Evolutionary conservation across 495 filamentous ascomycete genomes (phyloP).

Genomic region (Bathelium albidoporum): DNA sequence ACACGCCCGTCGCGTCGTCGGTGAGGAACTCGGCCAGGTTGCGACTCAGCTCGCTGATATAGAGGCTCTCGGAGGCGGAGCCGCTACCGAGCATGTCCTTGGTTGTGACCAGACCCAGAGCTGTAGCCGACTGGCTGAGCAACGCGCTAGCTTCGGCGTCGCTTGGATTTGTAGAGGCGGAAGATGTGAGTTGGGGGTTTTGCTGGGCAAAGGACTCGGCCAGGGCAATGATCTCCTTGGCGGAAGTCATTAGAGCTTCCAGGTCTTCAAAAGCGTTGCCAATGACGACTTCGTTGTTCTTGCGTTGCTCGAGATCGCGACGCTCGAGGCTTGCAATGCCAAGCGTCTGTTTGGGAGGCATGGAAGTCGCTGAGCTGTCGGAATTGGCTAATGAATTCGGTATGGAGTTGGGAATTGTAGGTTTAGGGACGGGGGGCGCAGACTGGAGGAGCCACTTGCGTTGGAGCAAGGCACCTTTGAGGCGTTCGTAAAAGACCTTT

Average conservation of each 20-base stretch:
- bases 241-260: constrained; percentile 91
- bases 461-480: constrained; percentile 80
- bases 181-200: constrained; percentile 23
- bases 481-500: constrained; percentile 77
- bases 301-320: constrained; percentile 67
- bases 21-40: constrained; percentile 91
- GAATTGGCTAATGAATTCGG: constrained; percentile 5
- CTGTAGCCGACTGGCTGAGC: constrained; percentile 72
- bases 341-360: constrained; percentile 48
- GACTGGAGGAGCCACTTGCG: constrained; percentile 92
- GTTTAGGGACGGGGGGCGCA: constrained; percentile 77
- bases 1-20: constrained; percentile 72
- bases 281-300: constrained; percentile 86
- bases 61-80: constrained; percentile 48
- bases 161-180: constrained; percentile 32
- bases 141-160: constrained; percentile 56
- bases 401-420: constrained; percentile 31
- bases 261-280: constrained; percentile 94
- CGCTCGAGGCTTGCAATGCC: constrained; percentile 90
- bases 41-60: constrained; percentile 69
- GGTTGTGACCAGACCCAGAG: constrained; percentile 79
- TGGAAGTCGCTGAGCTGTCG: background rate
- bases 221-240: constrained; percentile 88
- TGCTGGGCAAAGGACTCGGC: constrained; percentile 78
- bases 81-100: constrained; percentile 69